Conservation (phyloP, 345 rosid species). For the Hibiscus tridactylites region DNA sequence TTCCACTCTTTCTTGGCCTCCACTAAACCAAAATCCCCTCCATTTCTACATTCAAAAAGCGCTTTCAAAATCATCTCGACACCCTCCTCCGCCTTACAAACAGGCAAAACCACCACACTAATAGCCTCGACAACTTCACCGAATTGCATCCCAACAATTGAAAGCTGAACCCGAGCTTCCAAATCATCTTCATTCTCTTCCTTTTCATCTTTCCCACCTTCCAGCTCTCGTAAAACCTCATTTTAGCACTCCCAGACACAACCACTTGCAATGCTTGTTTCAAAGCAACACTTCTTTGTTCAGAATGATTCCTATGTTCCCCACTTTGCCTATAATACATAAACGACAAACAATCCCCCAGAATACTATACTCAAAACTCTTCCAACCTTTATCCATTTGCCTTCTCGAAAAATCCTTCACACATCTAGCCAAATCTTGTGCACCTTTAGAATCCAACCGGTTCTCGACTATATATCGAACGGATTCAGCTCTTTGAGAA, state of each 20-base stretch:
- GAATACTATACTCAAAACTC: conserved; percentile 47
- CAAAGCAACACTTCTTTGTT: conserved; percentile 34
- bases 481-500: conserved; percentile 52
- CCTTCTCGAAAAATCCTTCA: conserved; percentile 81
- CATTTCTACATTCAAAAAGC: conserved; percentile 39
- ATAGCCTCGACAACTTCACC: conserved; percentile 82
- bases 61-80: conserved; percentile 51
- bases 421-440: conserved; percentile 61
- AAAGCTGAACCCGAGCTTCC: conserved; percentile 31
- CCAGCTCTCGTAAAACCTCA: conserved; percentile 36
- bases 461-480: conserved; percentile 34
- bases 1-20: conserved; percentile 73
- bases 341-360: conserved; percentile 77
- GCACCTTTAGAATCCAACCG: conserved; percentile 44
- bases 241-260: conserved; percentile 54
- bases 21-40: conserved; percentile 71
- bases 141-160: conserved; percentile 56
- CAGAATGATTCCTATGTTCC: conserved; percentile 45
- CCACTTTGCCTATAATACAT: conserved; percentile 64
- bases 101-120: conserved; percentile 64
- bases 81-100: conserved; percentile 48
- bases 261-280: conserved; percentile 55
- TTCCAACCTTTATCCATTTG: conserved; percentile 50
- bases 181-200: conserved; percentile 24
- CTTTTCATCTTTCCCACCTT: conserved; percentile 24